phyloP scores from a whole-genome alignment of 2,329 filamentous ascomycete species.

The Colletotrichum liriopes region DNA sequence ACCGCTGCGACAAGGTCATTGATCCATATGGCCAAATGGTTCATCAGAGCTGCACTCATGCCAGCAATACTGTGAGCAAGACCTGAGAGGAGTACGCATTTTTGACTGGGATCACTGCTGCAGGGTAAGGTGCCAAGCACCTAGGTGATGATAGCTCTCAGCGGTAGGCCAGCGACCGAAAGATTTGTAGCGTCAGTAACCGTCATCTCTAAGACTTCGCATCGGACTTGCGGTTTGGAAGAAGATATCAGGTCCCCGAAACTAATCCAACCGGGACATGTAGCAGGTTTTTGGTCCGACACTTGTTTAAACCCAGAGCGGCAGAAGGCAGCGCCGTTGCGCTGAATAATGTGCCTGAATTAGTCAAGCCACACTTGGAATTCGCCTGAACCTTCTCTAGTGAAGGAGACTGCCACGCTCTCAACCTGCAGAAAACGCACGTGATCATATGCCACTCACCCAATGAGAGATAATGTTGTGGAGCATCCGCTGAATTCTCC shows the following conservation, averaged over 20 bases:
- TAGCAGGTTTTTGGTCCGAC: not conserved
- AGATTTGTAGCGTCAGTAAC: not conserved
- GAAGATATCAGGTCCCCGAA: not conserved
- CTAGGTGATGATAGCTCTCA: not conserved
- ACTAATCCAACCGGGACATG: not conserved
- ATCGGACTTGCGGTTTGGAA: not conserved
- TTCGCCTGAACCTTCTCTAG: constrained; percentile 14
- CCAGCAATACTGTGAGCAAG: not conserved
- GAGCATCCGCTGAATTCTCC: constrained; percentile 16
- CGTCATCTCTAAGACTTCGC: not conserved
- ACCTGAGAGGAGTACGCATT: not conserved
- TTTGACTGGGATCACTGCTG: not conserved
- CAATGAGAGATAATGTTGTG: constrained; percentile 18
- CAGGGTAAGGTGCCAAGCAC: not conserved
- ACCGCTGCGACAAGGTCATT: too few relatives aligned
- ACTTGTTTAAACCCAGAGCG: not conserved
- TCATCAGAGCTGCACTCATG: too few relatives aligned
- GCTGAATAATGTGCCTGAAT: constrained; percentile 29
- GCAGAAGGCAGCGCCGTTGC: not conserved
- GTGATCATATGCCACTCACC: not conserved
- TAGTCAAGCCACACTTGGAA: constrained; percentile 26
- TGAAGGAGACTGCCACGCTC: not conserved
- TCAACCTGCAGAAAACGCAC: not conserved
- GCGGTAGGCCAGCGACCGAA: not conserved
- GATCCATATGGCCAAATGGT: too few relatives aligned